Evolutionary conservation across 805 yeast genomes (phyloP).

Genomic region (Lachancea lanzarotensis): DNA sequence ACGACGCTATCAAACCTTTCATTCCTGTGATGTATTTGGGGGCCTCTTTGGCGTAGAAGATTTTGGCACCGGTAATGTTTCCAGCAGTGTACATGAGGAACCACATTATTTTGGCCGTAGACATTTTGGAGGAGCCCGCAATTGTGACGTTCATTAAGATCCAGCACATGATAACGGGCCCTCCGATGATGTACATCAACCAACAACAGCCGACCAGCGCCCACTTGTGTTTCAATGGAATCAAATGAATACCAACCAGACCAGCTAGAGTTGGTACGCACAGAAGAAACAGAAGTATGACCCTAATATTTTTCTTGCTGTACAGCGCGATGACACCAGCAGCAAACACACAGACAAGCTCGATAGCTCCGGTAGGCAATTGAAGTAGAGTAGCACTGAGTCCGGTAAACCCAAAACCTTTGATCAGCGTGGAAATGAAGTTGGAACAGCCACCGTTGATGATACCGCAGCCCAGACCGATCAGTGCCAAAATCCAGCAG

Average conservation of each 20-base stretch:
- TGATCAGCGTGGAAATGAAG: conserved; percentile 17
- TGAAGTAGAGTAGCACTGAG: conserved; percentile 16
- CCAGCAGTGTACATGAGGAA: conserved; percentile 18
- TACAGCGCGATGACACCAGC: conserved; percentile 19
- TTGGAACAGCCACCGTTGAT: conserved; percentile 17
- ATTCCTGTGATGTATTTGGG: conserved; percentile 18
- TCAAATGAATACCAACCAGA: conserved; percentile 16
- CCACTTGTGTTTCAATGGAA: conserved; percentile 18
- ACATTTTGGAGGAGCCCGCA: conserved; percentile 18
- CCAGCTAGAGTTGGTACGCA: conserved; percentile 20
- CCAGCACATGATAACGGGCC: conserved; percentile 22
- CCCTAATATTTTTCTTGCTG: conserved; percentile 15
- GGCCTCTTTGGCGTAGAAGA: conserved; percentile 17
- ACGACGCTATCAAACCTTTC: conserved; percentile 19
- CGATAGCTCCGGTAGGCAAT: conserved; percentile 19
- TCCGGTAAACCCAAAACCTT: conserved; percentile 20
- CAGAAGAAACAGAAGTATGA: conserved; percentile 14
- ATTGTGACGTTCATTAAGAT: conserved; percentile 16
- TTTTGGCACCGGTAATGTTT: conserved; percentile 17
- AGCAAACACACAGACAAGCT: conserved; percentile 16
- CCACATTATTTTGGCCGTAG: conserved; percentile 17
- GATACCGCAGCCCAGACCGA: conserved; percentile 17
- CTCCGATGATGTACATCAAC: conserved; percentile 19
- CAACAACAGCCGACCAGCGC: conserved; percentile 19
- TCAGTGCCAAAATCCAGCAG: conserved; percentile 13